These are phyloP conservation scores for Penicillium sp. DNA, from an alignment of 2,329 filamentous ascomycete species.

Conservation along the genomic window DNA sequence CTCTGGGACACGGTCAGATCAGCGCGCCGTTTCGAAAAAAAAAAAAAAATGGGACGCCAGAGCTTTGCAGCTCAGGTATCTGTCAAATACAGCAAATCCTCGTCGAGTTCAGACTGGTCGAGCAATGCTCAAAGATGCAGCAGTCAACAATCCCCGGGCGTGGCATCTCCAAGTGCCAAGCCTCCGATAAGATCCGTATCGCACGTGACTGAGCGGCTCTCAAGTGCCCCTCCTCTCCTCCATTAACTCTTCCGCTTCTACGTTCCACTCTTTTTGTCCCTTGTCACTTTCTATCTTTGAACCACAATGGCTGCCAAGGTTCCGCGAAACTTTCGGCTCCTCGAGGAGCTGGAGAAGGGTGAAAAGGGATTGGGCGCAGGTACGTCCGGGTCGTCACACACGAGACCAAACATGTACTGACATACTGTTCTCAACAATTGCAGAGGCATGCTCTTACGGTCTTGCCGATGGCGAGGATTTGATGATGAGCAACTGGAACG, in stretches of 20 bases:
- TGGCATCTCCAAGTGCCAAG: slow-evolving; percentile 25
- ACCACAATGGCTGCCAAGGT: slow-evolving; percentile 64
- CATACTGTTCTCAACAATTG: slow-evolving; percentile 12
- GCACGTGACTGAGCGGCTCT: slow-evolving; percentile 15
- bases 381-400: slow-evolving; percentile 17
- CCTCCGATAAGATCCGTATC: slow-evolving; percentile 21
- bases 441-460: slow-evolving; percentile 95
- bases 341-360: slow-evolving; percentile 97
- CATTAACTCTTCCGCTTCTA: slow-evolving; percentile 4
- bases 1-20: background rate
- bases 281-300: background rate
- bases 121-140: slow-evolving; percentile 9
- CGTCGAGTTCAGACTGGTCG: background rate
- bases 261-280: slow-evolving; percentile 1
- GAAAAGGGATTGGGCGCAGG: slow-evolving; percentile 95
- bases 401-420: slow-evolving; percentile 20
- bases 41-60: background rate
- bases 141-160: slow-evolving; percentile 17
- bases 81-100: background rate
- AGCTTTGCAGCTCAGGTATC: background rate
- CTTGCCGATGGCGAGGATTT: slow-evolving; percentile 90
- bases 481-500: slow-evolving; percentile 98
- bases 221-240: slow-evolving; percentile 18
- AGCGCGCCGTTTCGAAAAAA: background rate
- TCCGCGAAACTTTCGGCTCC: slow-evolving; percentile 89